Evolutionary conservation across 2,329 filamentous ascomycete species (phyloP).

Genomic region (Amphichorda felina): DNA sequence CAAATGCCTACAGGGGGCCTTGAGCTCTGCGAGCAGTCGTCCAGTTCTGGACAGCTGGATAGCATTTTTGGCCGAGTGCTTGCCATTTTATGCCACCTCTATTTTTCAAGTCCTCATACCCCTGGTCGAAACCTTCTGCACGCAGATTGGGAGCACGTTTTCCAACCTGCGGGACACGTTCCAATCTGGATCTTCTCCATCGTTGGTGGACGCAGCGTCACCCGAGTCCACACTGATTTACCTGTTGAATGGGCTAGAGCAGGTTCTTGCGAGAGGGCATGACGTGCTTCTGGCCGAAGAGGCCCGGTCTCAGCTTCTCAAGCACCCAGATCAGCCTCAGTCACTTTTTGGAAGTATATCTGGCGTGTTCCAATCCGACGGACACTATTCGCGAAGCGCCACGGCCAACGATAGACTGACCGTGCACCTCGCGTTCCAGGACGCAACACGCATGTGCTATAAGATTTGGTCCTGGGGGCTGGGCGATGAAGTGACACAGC

Average conservation of each 20-base stretch:
- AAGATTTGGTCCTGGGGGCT: slow-evolving; percentile 91
- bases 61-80: slow-evolving; percentile 66
- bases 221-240: slow-evolving; percentile 68
- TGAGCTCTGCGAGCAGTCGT: slow-evolving; percentile 63
- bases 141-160: slow-evolving; percentile 64
- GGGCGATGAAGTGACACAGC: slow-evolving; percentile 40
- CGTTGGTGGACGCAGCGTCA: slow-evolving; percentile 12
- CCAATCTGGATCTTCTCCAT: slow-evolving; percentile 14
- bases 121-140: slow-evolving; percentile 79
- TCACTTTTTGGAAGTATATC: slow-evolving; percentile 91
- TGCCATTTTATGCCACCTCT: slow-evolving; percentile 72
- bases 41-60: slow-evolving; percentile 87
- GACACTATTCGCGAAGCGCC: slow-evolving; percentile 62
- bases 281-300: slow-evolving; percentile 71
- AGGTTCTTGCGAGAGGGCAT: slow-evolving; percentile 78
- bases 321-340: slow-evolving; percentile 72
- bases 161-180: slow-evolving; percentile 57
- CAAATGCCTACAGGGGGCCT: slow-evolving; percentile 72
- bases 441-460: slow-evolving; percentile 86
- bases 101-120: slow-evolving; percentile 89
- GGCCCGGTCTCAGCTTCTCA: slow-evolving; percentile 52
- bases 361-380: slow-evolving; percentile 74
- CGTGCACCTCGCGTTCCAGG: slow-evolving; percentile 91
- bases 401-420: slow-evolving; percentile 92
- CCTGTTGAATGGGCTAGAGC: slow-evolving; percentile 87